Evolutionary conservation across 306 rosid genomes (phyloP), one percentile per base, ranked within the genome.

Genomic region (Acacia melanoxylon): DNA sequence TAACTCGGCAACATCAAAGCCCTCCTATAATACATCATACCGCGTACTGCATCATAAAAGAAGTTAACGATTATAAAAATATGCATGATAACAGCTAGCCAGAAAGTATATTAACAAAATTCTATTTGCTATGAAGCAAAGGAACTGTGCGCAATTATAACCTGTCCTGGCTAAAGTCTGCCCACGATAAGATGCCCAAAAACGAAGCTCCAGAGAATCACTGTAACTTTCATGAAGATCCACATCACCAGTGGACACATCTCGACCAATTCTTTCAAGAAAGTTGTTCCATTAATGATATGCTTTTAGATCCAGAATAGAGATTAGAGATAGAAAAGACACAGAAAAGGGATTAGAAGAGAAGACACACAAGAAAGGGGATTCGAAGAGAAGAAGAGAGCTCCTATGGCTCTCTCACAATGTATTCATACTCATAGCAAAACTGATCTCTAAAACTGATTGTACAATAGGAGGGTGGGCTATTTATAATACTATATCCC

Each of bases 101-200:
- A 37, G 78, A 33, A 69, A 77, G 46, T 10, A 68, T 74, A 72
- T 40, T 2, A 67, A 29, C 75, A 81, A 71, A 17, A 76, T 27
- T 27, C 63, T 29, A 74, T 24, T 31, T 77, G 51, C 20, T 41
- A 52, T 63, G 66, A 81, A 76, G 48, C 16, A 62, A 31, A 65
- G 12, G 71, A 66, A 33, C 37, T 51, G 48, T 15, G 77, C 68
- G 41, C 46, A 80, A 77, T 81, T 69, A 85, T 74, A 74, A 95
- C 99, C 98, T 33, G 99, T 95, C 86, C 98, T 89, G n/a, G 99
- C 99, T 44, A 95, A 92, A 83, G 99, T 95, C 89, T 95, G 99
- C 75, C 99, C 98, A 6, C 98, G 92, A 78, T 95, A 95, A 66
- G 99, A 95, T 58, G 81, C 98, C 99, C 99, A 95, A 83, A 95